These are phyloP conservation scores for Hortaea werneckii DNA, from an alignment of 2,329 filamentous ascomycete genomes.

Conservation along the genomic window DNA sequence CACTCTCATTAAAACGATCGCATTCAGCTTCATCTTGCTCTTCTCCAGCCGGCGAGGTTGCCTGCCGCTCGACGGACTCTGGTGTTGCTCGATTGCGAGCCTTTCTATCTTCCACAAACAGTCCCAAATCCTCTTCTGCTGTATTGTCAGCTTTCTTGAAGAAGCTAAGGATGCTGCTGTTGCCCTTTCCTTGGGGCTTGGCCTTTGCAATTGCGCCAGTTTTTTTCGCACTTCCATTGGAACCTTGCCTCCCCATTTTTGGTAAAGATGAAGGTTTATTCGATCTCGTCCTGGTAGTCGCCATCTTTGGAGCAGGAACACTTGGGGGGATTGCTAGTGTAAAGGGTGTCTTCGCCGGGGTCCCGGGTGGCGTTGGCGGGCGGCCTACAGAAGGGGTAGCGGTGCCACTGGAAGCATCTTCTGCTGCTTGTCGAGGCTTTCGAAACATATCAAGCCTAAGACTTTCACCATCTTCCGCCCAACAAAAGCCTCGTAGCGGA, in stretches of 20 bases:
- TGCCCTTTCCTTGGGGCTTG: conserved; percentile 34
- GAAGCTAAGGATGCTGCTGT: conserved; percentile 44
- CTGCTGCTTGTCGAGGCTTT: neutral
- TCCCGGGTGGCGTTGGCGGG: conserved; percentile 40
- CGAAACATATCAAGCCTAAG: neutral
- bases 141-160: conserved; percentile 40
- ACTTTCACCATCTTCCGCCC: neutral
- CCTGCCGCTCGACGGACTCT: conserved; percentile 1
- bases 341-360: conserved; percentile 20
- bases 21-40: conserved; percentile 12
- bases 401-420: neutral
- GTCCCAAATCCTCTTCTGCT: conserved; percentile 19
- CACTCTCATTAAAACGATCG: conserved; percentile 35
- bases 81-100: neutral
- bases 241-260: conserved; percentile 20
- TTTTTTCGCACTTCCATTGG: conserved; percentile 23
- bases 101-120: conserved; percentile 27
- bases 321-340: conserved; percentile 20
- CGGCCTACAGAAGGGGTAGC: conserved; percentile 38
- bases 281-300: conserved; percentile 17
- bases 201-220: conserved; percentile 24
- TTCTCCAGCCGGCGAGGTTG: conserved; percentile 8
- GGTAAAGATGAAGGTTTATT: conserved; percentile 17
- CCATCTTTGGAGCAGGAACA: conserved; percentile 22
- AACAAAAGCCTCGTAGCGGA: too few relatives aligned